Evolutionary conservation across 192 early-diverging fungal species (phyloP), one percentile per base, ranked within the genome.

Genomic region (Chytriomyces confervae): DNA sequence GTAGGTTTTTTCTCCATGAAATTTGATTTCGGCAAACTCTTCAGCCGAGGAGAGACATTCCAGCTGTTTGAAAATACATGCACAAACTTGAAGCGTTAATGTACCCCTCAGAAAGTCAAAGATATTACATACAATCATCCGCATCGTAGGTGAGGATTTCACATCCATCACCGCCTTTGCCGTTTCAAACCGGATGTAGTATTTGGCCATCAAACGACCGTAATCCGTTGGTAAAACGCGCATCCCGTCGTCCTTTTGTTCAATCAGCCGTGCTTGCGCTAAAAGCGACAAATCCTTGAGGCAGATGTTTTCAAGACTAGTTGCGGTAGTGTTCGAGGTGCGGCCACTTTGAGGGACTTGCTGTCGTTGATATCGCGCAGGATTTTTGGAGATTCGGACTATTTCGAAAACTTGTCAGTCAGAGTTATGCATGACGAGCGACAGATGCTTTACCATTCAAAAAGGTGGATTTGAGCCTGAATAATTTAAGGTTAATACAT

Each of bases 351-450:
- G 75, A 48, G 79, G 73, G 29, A 85, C 66, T 36, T 36, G 36
- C 36, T 36, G 36, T 36, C 36, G 36, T 69, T 81, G 76, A 70
- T 89, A 89, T 49, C 81, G 72, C 23, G 76, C 18, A 1, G 88
- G 88, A 72, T 89, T 89, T 66, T 84, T 86, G 62, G 72, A 46
- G 66, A 87, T 86, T 7, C 88, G 72, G n/a, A 89, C 82, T 85
- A 0, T 13, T 57, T 57, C 53, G 20, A 57, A 1, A 13, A 20
- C 57, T 27, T 23, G 69, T 68, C 51, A 13, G 66, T 73, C n/a
- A 5, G 36, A 13, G 61, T 4, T 65, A 7, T n/a, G 72, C 11
- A 46, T 44, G 71, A 74, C 69, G 68, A 27, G 20, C 5, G 11
- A 9, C 16, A 18, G 36, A 2, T 36, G 36, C 36, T 62, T 71